Evolutionary conservation across 306 rosid species (phyloP).

Genomic region (Ziziphus jujuba): DNA sequence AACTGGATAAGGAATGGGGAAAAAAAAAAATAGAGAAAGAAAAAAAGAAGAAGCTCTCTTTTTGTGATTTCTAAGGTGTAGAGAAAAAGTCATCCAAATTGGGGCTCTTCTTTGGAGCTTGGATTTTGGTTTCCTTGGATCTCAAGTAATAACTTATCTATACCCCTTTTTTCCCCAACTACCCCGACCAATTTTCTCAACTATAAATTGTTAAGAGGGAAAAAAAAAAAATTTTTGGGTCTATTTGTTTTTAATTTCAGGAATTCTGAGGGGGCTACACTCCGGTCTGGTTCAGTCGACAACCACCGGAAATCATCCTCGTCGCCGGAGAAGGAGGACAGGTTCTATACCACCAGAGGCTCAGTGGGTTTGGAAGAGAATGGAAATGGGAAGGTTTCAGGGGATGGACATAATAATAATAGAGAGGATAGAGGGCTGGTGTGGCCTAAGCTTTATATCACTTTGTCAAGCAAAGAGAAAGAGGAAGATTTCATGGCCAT

Average conservation of each 20-base stretch:
- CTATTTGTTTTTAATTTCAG: slow-evolving; percentile 46
- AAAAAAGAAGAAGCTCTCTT: too few relatives aligned
- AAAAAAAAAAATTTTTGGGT: slow-evolving; percentile 2
- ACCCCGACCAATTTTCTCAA: too few relatives aligned
- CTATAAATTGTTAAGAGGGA: too few relatives aligned
- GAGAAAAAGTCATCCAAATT: background rate
- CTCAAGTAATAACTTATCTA: background rate
- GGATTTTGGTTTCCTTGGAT: background rate
- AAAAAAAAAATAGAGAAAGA: background rate
- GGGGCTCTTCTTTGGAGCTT: background rate
- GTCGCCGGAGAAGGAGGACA: slow-evolving; percentile 78
- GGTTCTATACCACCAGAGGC: slow-evolving; percentile 72
- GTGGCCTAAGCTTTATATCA: slow-evolving; percentile 68
- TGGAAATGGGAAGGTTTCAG: slow-evolving; percentile 49
- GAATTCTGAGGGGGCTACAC: slow-evolving; percentile 51
- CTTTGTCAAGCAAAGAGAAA: slow-evolving; percentile 79
- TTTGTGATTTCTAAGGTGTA: too few relatives aligned
- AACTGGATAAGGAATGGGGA: background rate
- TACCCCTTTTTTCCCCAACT: slow-evolving; percentile 13
- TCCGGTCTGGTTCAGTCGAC: slow-evolving; percentile 41
- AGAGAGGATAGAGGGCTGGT: slow-evolving; percentile 58
- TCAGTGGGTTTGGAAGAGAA: slow-evolving; percentile 56
- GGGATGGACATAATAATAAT: slow-evolving; percentile 32
- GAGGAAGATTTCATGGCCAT: slow-evolving; percentile 82
- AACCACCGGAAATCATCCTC: slow-evolving; percentile 48